A percentile compares a stretch with the other conserved stretches of the same genome.
These are phyloP conservation scores for Psilocybe cubensis DNA, from an alignment of 768 basidiomycete genomes.

Conservation along the genomic window DNA sequence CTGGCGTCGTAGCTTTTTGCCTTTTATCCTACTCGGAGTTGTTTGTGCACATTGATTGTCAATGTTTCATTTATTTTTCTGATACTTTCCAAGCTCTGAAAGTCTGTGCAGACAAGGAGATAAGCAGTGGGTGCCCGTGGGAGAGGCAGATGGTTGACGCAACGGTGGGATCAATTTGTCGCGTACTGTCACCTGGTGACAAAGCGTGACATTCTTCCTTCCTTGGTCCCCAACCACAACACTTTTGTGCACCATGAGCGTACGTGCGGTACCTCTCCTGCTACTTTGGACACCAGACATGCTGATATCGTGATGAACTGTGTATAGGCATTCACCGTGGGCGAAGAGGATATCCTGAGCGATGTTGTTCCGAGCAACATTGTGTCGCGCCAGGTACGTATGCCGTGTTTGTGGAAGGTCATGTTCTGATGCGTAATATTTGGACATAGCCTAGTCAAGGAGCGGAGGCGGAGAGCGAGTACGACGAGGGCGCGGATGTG, in stretches of 20 bases:
- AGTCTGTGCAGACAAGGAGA: no score
- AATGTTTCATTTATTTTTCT: no score
- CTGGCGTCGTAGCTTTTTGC: no score
- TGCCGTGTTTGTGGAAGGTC: constrained; percentile 3
- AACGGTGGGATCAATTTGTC: constrained; percentile 12
- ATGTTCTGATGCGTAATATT: not conserved
- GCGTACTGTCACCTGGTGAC: constrained; percentile 19
- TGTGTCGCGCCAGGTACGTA: constrained; percentile 79
- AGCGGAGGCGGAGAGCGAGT: constrained; percentile 77
- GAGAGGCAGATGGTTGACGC: not conserved
- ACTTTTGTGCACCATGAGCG: constrained; percentile 26
- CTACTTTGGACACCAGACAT: not conserved
- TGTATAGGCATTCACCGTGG: constrained; percentile 41
- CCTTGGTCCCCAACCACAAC: constrained; percentile 14
- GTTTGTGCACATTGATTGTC: no score
- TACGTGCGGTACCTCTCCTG: constrained; percentile 13
- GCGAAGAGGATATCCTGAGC: constrained; percentile 80
- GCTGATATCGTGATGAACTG: not conserved
- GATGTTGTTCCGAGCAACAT: constrained; percentile 93
- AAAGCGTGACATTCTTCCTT: constrained; percentile 9
- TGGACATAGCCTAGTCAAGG: constrained; percentile 61
- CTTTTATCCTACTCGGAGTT: no score
- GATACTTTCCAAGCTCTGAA: no score
- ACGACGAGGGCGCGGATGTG: constrained; percentile 47
- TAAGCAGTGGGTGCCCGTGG: no score